Conservation (phyloP, 176 grass and related monocot genomes). For the Guadua angustifolia region DNA sequence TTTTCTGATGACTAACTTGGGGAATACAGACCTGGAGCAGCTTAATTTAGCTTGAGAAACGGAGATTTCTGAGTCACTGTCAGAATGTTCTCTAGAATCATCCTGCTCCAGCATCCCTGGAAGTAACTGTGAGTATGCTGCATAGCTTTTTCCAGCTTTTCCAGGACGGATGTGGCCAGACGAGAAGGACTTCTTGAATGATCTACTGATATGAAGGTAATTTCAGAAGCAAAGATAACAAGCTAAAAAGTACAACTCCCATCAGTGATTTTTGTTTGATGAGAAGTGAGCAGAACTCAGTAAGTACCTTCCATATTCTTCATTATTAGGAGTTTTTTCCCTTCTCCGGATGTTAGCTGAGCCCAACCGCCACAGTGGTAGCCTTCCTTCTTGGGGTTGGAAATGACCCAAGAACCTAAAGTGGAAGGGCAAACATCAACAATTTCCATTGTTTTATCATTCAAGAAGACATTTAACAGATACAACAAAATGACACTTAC, state of each 20-base stretch:
- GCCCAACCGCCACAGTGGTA: conserved; percentile 53
- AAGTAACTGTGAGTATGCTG: conserved; percentile 36
- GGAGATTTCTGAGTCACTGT: conserved; percentile 53
- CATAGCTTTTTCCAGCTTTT: conserved; percentile 33
- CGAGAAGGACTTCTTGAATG: not conserved
- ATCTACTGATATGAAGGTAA: not conserved
- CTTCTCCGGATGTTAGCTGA: conserved; percentile 44
- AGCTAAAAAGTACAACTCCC: not conserved
- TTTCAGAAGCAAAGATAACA: not conserved
- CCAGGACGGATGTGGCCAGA: not conserved
- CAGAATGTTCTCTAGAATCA: conserved; percentile 36
- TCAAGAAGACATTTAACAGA: not conserved
- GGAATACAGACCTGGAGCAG: conserved; percentile 47
- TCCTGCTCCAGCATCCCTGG: conserved; percentile 33
- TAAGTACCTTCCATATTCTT: conserved; percentile 48
- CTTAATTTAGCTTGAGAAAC: conserved; percentile 12
- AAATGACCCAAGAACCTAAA: conserved; percentile 67
- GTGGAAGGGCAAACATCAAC: not conserved
- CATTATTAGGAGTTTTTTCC: conserved; percentile 13
- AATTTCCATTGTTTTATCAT: not conserved
- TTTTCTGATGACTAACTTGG: not conserved
- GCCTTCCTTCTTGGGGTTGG: conserved; percentile 54
- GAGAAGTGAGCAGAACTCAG: not conserved
- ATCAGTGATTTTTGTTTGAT: not conserved
- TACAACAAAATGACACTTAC: conserved; percentile 44